Percentiles rank a stretch among this genome's conserved stretches.
Evolutionary conservation across 2,329 filamentous ascomycete genomes (phyloP).

Genomic region (Pseudogymnoascus destructans): DNA sequence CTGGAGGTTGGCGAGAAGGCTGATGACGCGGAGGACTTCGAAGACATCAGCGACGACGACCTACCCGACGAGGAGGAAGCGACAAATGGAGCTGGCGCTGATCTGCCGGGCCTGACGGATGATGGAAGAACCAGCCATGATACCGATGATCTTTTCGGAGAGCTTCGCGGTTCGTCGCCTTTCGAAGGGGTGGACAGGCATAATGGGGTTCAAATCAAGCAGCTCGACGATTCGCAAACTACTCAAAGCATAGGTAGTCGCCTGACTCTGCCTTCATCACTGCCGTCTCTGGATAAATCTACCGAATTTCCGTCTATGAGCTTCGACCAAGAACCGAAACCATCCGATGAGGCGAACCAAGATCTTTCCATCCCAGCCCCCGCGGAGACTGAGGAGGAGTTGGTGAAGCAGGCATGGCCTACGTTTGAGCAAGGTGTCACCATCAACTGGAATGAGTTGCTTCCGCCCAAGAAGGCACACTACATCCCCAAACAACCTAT

Average conservation of each 20-base stretch:
- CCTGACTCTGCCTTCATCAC: constrained; percentile 17
- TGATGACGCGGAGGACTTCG: constrained; percentile 81
- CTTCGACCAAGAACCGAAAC: constrained; percentile 29
- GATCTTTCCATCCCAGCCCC: constrained; percentile 53
- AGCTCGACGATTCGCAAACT: constrained; percentile 15
- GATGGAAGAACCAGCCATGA: constrained; percentile 47
- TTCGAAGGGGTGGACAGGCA: constrained; percentile 18
- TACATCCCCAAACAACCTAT: constrained; percentile 66
- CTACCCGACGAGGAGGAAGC: constrained; percentile 64
- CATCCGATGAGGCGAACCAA: constrained; percentile 35
- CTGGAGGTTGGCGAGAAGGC: constrained; percentile 67
- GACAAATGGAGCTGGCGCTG: constrained; percentile 15
- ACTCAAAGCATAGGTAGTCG: constrained; percentile 13
- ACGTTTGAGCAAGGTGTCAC: constrained; percentile 63
- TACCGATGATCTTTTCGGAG: constrained; percentile 56
- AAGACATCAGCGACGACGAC: constrained; percentile 85
- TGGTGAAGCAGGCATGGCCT: constrained; percentile 70
- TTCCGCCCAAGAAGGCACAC: constrained; percentile 66
- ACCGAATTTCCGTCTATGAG: constrained; percentile 30
- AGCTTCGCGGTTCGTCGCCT: constrained; percentile 30
- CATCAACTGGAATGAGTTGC: constrained; percentile 67
- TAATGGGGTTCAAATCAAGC: constrained; percentile 24
- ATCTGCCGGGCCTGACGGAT: constrained; percentile 31
- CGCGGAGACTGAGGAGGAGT: constrained; percentile 59
- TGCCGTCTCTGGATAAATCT: constrained; percentile 11